Conservation (phyloP, 305 asterid species). For the Stenogyne calaminthoides region DNA sequence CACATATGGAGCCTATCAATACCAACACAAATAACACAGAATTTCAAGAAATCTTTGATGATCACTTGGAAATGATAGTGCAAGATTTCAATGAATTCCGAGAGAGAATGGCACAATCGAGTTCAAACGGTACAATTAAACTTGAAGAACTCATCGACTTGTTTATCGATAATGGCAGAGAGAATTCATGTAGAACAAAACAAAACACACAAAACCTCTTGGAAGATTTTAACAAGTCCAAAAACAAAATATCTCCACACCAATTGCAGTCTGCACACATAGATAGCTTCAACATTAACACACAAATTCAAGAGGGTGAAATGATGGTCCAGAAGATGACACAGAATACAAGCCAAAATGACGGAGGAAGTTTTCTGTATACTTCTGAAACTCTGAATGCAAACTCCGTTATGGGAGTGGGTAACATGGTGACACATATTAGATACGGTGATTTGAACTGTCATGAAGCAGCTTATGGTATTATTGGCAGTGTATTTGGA, state of each 20-base stretch:
- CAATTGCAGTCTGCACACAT: slow-evolving; percentile 14
- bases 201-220: slow-evolving; percentile 22
- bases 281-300: not conserved
- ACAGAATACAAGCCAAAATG: slow-evolving; percentile 24
- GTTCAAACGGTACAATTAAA: slow-evolving; percentile 8
- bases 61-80: slow-evolving; percentile 25
- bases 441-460: slow-evolving; percentile 41
- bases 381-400: slow-evolving; percentile 11
- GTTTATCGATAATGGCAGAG: slow-evolving; percentile 33
- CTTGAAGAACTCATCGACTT: slow-evolving; percentile 41
- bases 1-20: slow-evolving; percentile 34
- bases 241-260: slow-evolving; percentile 23
- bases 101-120: slow-evolving; percentile 22
- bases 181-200: slow-evolving; percentile 10
- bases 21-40: slow-evolving; percentile 21
- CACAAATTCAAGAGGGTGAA: slow-evolving; percentile 32
- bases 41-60: slow-evolving; percentile 16
- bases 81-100: slow-evolving; percentile 37
- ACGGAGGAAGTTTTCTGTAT: slow-evolving; percentile 15
- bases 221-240: slow-evolving; percentile 34
- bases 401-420: slow-evolving; percentile 12
- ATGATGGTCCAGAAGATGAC: slow-evolving; percentile 35
- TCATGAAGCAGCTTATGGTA: slow-evolving; percentile 27
- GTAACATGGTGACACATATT: slow-evolving; percentile 25
- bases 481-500: slow-evolving; percentile 19